These are phyloP conservation scores for Neoarthrinium moseri DNA, from an alignment of 2,329 filamentous ascomycete species.

Conservation along the genomic window DNA sequence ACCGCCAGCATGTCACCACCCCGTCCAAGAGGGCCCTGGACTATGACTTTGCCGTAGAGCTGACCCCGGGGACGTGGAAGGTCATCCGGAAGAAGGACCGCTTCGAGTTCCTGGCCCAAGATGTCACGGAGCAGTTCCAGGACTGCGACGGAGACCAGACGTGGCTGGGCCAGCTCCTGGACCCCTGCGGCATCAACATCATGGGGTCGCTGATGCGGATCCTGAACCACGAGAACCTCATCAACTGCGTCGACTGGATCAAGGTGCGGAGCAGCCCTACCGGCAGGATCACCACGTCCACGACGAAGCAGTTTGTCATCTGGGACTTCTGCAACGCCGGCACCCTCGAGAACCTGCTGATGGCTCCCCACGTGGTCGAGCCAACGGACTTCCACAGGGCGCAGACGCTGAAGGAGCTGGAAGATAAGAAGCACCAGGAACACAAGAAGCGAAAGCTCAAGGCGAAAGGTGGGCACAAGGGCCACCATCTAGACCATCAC, in stretches of 20 bases:
- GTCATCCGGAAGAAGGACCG: constrained; percentile 22
- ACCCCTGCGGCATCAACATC: constrained; percentile 19
- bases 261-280: constrained; percentile 17
- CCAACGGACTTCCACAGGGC: constrained; percentile 5
- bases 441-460: constrained; percentile 10
- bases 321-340: constrained; percentile 55
- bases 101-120: constrained; percentile 25
- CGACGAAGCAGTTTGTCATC: constrained; percentile 33
- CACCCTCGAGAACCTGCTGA: constrained; percentile 42
- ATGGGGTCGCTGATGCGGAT: constrained; percentile 30
- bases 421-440: constrained; percentile 9
- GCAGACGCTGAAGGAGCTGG: constrained; percentile 8
- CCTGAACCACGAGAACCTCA: constrained; percentile 49
- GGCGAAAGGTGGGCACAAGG: constrained; percentile 19
- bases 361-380: background rate
- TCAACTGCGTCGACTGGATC: constrained; percentile 41
- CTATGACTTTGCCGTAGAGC: constrained; percentile 27
- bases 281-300: constrained; percentile 11
- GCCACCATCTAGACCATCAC: too few species aligned
- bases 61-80: constrained; percentile 25
- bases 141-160: constrained; percentile 8
- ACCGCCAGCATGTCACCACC: too few species aligned
- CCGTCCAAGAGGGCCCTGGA: constrained; percentile 10
- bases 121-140: constrained; percentile 21
- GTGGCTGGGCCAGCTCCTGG: constrained; percentile 12